Evolutionary conservation across 169 alveolate species (phyloP), one percentile per base, ranked within the genome.

Genomic region (Plasmodium chabaudi): DNA sequence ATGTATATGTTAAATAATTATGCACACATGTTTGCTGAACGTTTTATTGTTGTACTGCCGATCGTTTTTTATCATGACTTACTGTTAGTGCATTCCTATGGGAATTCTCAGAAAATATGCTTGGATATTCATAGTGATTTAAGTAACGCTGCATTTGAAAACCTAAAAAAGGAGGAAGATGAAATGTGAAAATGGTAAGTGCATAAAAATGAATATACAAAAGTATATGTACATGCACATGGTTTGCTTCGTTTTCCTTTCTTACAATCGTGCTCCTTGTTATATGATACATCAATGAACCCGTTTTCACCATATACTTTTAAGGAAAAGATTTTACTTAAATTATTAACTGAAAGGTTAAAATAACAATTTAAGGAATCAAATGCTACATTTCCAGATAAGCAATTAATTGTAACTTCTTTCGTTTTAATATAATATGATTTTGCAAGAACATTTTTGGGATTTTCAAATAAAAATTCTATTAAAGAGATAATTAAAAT

Each of bases 101-200:
- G 13, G 89, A 42, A 23, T 60, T 70, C 19, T 67, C 89, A 4
- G 56, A 68, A 27, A 65, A 79, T 47, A 79, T 46, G 65, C 39
- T 79, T 7, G 89, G 89, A 27, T 79, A 79, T 47, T 79, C 89
- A 39, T 79, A 79, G 21, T 79, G 89, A 59, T 79, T 79, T 60
- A 65, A 49, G 25, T 79, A 79, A 1, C 89, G 89, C 46, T 65
- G 69, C 23, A 79, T 39, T 79, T 79, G 89, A 60, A 79, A 79
- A 25, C 89, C 89, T 79, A 9, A 44, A 15, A 23, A 55, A 39
- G 27, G 3, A 39, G 10, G 47, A 51, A 17, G 1, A 34, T 7
- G n/a, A 70, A 51, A 25, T 70, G 15, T 70, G 19, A 6, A 27
- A 19, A 17, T 23, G 39, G 9, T 9, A 53, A 17, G 10, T 61